Evolutionary conservation across 495 filamentous ascomycete genomes (phyloP).

Genomic region (Penicillium manginii): DNA sequence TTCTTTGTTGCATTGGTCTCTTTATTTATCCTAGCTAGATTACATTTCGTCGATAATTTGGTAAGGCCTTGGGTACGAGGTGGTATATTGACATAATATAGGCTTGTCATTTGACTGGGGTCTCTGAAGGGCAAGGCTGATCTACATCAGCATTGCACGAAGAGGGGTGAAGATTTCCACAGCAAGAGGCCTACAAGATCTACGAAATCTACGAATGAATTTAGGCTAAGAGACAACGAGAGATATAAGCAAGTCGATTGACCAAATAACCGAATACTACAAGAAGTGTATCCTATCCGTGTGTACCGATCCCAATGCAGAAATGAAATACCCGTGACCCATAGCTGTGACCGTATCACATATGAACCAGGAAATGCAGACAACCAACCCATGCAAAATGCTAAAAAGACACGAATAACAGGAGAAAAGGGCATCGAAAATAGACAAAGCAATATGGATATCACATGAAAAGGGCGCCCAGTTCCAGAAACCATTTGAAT

Average conservation of each 20-base stretch:
- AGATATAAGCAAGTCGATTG: constrained; percentile 20
- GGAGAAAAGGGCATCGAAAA: not conserved
- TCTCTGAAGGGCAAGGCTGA: not conserved
- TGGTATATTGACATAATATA: not conserved
- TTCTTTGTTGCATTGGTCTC: too few relatives aligned
- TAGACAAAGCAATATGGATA: constrained; percentile 25
- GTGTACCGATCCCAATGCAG: constrained; percentile 33
- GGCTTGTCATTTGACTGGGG: not conserved
- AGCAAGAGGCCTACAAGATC: not conserved
- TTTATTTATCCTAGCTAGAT: too few relatives aligned
- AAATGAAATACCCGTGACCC: constrained; percentile 15
- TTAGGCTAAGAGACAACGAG: not conserved
- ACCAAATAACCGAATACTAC: constrained; percentile 9
- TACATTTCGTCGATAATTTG: too few relatives aligned
- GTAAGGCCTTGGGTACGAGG: too few relatives aligned
- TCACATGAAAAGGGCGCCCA: constrained; percentile 17
- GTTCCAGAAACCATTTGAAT: constrained; percentile 11
- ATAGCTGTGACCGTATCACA: constrained; percentile 9
- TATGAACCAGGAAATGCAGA: constrained; percentile 21
- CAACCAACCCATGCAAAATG: constrained; percentile 26
- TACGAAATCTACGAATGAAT: not conserved
- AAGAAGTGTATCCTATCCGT: constrained; percentile 24
- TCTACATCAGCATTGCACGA: not conserved
- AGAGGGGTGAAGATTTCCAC: not conserved
- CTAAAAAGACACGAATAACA: constrained; percentile 13